Percentiles rank a stretch among this genome's conserved stretches.
Evolutionary conservation across 2,329 filamentous ascomycete species (phyloP).

Genomic region (Ophiocordyceps camponoti-leonardi): DNA sequence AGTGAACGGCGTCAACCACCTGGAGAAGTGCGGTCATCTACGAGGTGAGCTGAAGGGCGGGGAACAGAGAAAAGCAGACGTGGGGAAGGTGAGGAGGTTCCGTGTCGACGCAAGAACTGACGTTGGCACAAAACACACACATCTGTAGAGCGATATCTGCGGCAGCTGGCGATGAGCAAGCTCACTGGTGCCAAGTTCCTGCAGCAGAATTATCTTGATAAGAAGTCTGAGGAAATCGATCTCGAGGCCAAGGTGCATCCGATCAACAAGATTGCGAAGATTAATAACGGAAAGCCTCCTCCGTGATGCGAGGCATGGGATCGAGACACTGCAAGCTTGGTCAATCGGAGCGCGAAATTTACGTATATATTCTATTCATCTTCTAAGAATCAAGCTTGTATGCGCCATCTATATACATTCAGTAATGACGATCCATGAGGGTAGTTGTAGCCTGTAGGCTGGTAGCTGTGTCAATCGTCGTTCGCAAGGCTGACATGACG

Average conservation of each 20-base stretch:
- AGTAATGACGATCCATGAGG: not conserved
- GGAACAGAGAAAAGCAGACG: too few species aligned
- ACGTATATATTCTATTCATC: not conserved
- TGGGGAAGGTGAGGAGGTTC: not conserved
- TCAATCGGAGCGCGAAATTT: not conserved
- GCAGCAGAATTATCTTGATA: slow-evolving; percentile 57
- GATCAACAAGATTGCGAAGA: slow-evolving; percentile 20
- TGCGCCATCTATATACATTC: not conserved
- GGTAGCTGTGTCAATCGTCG: not conserved
- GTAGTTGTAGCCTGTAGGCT: too few species aligned
- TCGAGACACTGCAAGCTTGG: not conserved
- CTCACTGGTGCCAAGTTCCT: slow-evolving; percentile 65
- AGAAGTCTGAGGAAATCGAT: slow-evolving; percentile 26
- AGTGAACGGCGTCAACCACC: slow-evolving; percentile 68
- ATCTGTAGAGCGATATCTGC: slow-evolving; percentile 56
- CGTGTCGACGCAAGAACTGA: slow-evolving; percentile 2
- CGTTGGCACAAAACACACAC: not conserved
- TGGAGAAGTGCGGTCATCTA: slow-evolving; percentile 71
- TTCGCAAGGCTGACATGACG: slow-evolving; percentile 13
- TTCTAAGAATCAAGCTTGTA: not conserved
- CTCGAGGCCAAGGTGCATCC: slow-evolving; percentile 20
- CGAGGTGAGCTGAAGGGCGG: slow-evolving; percentile 42
- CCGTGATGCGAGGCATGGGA: slow-evolving; percentile 6
- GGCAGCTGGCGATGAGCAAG: slow-evolving; percentile 59
- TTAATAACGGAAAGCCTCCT: slow-evolving; percentile 17